Base-by-base conservation (phyloP, 139 green algal genomes). In the Edaphochlamys debaryana region DNA sequence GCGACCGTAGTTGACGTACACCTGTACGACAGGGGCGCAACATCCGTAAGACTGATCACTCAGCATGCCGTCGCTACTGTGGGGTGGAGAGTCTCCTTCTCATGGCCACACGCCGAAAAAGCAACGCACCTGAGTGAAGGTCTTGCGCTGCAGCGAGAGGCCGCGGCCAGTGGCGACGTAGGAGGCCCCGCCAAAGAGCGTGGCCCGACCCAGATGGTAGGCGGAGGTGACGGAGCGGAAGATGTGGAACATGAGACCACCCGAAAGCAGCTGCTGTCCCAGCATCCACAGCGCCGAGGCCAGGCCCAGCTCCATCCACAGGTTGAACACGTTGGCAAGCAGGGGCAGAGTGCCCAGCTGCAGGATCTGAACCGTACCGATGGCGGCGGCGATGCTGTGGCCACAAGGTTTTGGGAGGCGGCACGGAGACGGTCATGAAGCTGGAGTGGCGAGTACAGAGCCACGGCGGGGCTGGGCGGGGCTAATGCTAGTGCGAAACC, bases 111-210 rank as follows among this genome's bases (percentile, higher is more conserved):
- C n/a, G n/a, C n/a, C n/a, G n/a, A n/a, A n/a, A n/a, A n/a, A n/a
- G 45, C 45, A 54, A 9, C 34, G 7, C 70, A 88, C 62, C 69
- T 91, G 89, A 54, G 91, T 90, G 66, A 93, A 92, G 25, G 86
- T 78, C 58, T 90, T 93, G 86, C 95, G 93, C 58, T 85, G 78
- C 62, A 96, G 79, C 7, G 91, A 89, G 79, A 95, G 97, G 58
- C 94, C 94, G 58, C 94, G 87, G 29, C 71, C 71, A 0, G 73
- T 80, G 56, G 73, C 50, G 32, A 96, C 90, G 89, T 97, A 97
- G 82, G 90, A 76, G 41, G 92, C 94, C 30, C 88, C 87, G 56
- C 91, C 89, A 62, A 90, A 93, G 41, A 91, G 79, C 72, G 92
- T 81, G 73, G 93, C 91, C 29, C 89, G 88, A 32, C 86, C 72